Evolutionary conservation across 805 yeast species (phyloP), one percentile per base, ranked within the genome.

Genomic region (Pichia sporocuriosa): DNA sequence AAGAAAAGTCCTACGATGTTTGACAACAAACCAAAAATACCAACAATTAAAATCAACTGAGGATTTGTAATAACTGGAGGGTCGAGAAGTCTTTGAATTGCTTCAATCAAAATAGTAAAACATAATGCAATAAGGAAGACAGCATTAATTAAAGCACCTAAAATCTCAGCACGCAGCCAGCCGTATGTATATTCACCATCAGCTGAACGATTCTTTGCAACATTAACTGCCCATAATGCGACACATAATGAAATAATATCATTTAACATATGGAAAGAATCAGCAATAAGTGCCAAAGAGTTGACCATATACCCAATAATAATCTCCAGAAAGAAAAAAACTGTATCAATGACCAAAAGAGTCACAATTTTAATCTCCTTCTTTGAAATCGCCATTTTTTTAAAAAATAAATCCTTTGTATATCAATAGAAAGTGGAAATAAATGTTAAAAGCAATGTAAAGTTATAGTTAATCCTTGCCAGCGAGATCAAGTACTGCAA

Each of bases 251-350:
- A 87, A 45, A 90, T 79, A 42, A 90, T 85, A 64, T 90, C 98
- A 65, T 93, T 90, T 50, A 90, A 70, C 97, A 93, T 93, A 62
- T 90, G 98, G 73, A 90, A 93, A 1, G 97, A 83, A 60, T 90
- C 98, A 2, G 97, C 98, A 42, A 90, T 81, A 40, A 90, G 73
- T 0, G 98, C 97, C 55, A 90, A 72, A 1, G 97, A 90, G 61
- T 93, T 94, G 22, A 90, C 96, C 21, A 90, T 75, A 61, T 89
- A 93, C 16, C 96, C 96, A 28, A 86, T 75, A 41, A 79, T 77
- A 39, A 88, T 79, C 61, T 90, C 98, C 47, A 90, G 54, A 27
- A 93, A 68, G 72, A 93, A 90, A 67, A 90, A 90, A 2, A 74
- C 58, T 4, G 93, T 75, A 61, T 93, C 97, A 27, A 90, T 67